Percentiles rank a stretch among this genome's conserved stretches.
These are phyloP conservation scores for Astrephomene gubernaculifera DNA, from an alignment of 139 green algal genomes.

Conservation along the genomic window DNA sequence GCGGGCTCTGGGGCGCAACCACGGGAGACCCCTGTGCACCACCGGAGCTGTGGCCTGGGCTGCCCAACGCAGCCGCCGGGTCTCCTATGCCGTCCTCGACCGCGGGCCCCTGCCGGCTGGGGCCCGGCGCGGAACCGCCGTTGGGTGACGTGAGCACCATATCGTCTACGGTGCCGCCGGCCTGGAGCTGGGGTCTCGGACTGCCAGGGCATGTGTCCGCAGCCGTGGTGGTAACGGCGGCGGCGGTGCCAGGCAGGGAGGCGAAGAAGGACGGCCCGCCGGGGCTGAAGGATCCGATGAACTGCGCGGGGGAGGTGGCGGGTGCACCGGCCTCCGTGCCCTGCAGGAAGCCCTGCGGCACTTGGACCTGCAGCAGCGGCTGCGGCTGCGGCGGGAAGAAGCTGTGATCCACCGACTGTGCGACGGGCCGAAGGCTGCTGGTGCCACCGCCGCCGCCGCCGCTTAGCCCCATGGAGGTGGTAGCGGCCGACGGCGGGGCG, in stretches of 20 bases:
- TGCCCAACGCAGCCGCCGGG: too few species aligned
- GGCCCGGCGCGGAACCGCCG: too few species aligned
- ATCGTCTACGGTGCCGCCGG: too few species aligned
- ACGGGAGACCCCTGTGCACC: too few species aligned
- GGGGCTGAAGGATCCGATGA: slow-evolving; percentile 30
- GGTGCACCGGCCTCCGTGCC: background rate
- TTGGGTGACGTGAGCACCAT: too few species aligned
- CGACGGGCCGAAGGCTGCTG: background rate
- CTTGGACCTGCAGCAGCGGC: background rate
- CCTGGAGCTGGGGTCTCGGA: too few species aligned
- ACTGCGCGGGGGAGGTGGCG: background rate
- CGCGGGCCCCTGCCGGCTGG: too few species aligned
- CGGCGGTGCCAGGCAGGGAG: background rate
- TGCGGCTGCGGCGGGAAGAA: background rate
- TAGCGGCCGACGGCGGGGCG: background rate
- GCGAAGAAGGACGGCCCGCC: background rate
- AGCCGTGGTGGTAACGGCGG: background rate
- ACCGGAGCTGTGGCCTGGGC: too few species aligned
- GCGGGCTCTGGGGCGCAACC: too few species aligned
- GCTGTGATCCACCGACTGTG: slow-evolving; percentile 19
- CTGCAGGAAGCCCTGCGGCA: background rate
- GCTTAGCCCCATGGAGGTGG: background rate
- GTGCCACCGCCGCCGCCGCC: too few species aligned
- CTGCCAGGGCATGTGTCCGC: too few species aligned
- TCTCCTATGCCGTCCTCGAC: too few species aligned